Percentiles rank a stretch among this genome's conserved stretches.
Conservation (phyloP, 2,329 filamentous ascomycete species). For the Alternaria sp. region DNA sequence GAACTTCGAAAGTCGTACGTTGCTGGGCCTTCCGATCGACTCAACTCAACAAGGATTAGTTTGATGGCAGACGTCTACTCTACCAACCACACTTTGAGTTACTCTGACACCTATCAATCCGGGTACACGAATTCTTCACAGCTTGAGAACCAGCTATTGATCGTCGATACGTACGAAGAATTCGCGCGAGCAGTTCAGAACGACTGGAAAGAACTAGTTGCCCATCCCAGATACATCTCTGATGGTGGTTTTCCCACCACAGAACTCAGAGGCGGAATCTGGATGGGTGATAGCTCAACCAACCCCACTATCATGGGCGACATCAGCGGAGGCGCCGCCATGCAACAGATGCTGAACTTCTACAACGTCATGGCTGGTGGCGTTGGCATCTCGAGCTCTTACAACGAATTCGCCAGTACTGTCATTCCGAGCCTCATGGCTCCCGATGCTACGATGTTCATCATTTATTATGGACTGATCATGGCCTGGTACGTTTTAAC, state of each 20-base stretch:
- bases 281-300: constrained; percentile 22
- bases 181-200: constrained; percentile 63
- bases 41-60: background rate
- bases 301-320: constrained; percentile 22
- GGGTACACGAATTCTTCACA: constrained; percentile 28
- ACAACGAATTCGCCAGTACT: constrained; percentile 7
- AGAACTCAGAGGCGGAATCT: constrained; percentile 51
- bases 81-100: constrained; percentile 32
- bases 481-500: constrained; percentile 67
- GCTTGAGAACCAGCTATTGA: constrained; percentile 45
- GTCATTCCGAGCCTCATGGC: constrained; percentile 12
- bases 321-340: constrained; percentile 51
- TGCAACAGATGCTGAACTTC: constrained; percentile 24
- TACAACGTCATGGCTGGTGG: constrained; percentile 22
- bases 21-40: background rate
- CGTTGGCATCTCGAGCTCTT: constrained; percentile 25
- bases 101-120: background rate
- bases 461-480: constrained; percentile 74
- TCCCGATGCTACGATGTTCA: constrained; percentile 57
- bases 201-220: constrained; percentile 66
- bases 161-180: constrained; percentile 67
- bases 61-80: constrained; percentile 33
- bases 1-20: background rate
- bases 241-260: background rate
- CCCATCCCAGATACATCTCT: background rate